A percentile compares a stretch with the other conserved stretches of the same genome.
Conservation (phyloP, 129 eudicot genomes). For the Arctium minus region DNA sequence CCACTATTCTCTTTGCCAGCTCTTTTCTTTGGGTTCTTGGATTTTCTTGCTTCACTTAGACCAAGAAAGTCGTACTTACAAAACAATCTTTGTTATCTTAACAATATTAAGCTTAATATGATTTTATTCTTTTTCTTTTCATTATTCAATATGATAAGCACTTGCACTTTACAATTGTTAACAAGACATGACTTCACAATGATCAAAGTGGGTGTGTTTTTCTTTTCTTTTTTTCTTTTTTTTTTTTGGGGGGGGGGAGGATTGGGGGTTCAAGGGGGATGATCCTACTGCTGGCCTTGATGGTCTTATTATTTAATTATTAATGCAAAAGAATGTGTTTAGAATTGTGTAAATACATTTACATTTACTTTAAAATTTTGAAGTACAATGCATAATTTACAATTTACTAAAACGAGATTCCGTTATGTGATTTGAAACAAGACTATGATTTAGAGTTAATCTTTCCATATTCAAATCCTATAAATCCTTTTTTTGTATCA, state of each 20-base stretch:
- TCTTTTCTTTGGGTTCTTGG: not conserved
- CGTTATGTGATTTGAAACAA: not conserved
- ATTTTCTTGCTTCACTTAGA: not conserved
- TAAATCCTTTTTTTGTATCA: not conserved
- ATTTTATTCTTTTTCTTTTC: not conserved
- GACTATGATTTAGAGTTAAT: not conserved
- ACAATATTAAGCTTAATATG: not conserved
- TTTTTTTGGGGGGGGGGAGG: no score
- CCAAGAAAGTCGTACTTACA: not conserved
- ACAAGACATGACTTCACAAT: not conserved
- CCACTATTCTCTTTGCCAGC: not conserved
- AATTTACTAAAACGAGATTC: not conserved
- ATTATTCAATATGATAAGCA: not conserved
- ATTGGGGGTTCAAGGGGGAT: not conserved
- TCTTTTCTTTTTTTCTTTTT: no score
- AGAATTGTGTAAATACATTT: not conserved
- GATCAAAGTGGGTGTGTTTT: not conserved
- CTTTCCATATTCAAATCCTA: not conserved
- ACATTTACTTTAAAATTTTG: not conserved
- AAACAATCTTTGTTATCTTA: not conserved
- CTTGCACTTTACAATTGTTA: not conserved
- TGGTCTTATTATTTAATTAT: not conserved
- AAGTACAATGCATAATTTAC: not conserved
- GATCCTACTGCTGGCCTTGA: not conserved
- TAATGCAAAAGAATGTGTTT: not conserved